A percentile compares a stretch with the other conserved stretches of the same genome.
Conservation (phyloP, 805 yeast species). For the Clavispora asparagi region DNA sequence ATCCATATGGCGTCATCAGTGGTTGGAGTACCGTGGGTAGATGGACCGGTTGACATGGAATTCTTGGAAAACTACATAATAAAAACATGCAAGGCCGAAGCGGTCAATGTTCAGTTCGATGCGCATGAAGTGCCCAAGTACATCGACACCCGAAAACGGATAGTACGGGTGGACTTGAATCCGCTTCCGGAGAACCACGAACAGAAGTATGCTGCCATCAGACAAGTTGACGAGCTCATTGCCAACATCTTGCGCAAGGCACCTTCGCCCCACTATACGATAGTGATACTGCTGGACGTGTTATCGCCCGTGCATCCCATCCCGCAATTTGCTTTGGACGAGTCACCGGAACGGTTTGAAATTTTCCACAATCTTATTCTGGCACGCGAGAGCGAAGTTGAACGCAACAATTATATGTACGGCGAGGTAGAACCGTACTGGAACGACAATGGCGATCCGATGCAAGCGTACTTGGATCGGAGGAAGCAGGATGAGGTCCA, state of each 20-base stretch:
- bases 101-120: constrained; percentile 31
- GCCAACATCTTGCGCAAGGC: constrained; percentile 56
- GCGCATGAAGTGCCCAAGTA: constrained; percentile 50
- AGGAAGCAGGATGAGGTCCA: constrained; percentile 31
- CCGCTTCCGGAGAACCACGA: constrained; percentile 30
- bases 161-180: constrained; percentile 55
- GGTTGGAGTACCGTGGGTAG: constrained; percentile 51
- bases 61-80: constrained; percentile 38
- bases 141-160: constrained; percentile 57
- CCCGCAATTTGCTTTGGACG: constrained; percentile 23
- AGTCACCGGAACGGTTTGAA: constrained; percentile 29
- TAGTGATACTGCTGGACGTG: constrained; percentile 46
- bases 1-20: constrained; percentile 56
- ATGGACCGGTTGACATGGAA: constrained; percentile 37
- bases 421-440: constrained; percentile 18
- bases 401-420: constrained; percentile 44
- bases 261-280: constrained; percentile 68
- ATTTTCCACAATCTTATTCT: constrained; percentile 55
- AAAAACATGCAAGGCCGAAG: constrained; percentile 49
- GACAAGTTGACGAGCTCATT: constrained; percentile 42
- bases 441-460: constrained; percentile 21
- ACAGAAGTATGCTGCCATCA: constrained; percentile 24
- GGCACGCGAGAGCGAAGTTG: constrained; percentile 49
- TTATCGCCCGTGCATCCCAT: constrained; percentile 24
- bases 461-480: constrained; percentile 24